Evolutionary conservation across 345 rosid genomes (phyloP), one percentile per base, ranked within the genome.

Genomic region (Syzygium aromaticum): DNA sequence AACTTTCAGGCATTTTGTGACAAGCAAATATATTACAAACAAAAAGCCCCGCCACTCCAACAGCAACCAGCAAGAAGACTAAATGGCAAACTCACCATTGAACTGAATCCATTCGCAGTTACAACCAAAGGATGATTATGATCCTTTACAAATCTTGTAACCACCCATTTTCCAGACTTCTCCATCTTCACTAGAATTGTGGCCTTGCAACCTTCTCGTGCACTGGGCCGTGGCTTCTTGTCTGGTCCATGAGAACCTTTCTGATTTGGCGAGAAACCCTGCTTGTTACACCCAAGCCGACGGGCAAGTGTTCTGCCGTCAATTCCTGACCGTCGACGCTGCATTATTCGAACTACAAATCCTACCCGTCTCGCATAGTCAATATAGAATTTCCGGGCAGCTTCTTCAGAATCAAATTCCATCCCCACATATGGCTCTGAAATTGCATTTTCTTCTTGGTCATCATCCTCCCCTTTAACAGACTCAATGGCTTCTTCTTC

Each of bases 121-220:
- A 91, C 87, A 87, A 91, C 91, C 86, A 95, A 93, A 85, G 96
- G 94, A 90, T 95, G 98, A 87, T 94, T 95, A 88, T 95, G 98
- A 87, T 93, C 95, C 90, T 91, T 95, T 33, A 88, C 95, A 85
- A 95, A 95, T 94, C 97, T 94, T 30, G 98, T 92, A 51, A 95
- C 95, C 77, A 94, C 92, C 98, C 98, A 95, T 91, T 94, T 95
- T 87, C 95, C 97, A 33, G 94, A 92, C 88, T 94, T 95, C 86
- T 95, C 97, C 95, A 94, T 92, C 90, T 95, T 95, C 33, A 94
- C 94, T 83, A 95, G 89, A 87, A 95, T 93, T 23, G 95, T 95
- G 52, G 98, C 98, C 84, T 94, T 95, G 91, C 98, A 95, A 83
- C 98, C 98, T 91, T 95, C 98, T 84, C 98, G 92, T 51, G 96